Evolutionary conservation across 1,284 basidiomycete genomes (phyloP).

Genomic region (Austropuccinia psidii): DNA sequence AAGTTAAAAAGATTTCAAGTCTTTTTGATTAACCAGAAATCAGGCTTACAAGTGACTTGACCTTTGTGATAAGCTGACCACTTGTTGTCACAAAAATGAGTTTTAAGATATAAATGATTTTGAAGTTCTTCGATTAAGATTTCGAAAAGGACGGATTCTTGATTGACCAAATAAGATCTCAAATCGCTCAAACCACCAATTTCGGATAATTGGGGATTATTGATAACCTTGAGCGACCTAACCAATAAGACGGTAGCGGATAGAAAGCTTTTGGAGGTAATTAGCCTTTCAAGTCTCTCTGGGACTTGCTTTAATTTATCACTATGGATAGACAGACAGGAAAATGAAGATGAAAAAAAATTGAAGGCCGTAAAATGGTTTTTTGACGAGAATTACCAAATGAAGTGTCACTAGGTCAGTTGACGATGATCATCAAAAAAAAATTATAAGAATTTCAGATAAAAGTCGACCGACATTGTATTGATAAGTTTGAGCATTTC

Average conservation of each 20-base stretch:
- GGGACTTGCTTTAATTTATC: constrained; percentile 85
- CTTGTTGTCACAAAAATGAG: constrained; percentile 86
- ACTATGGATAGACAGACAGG: constrained; percentile 50
- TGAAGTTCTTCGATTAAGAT: constrained; percentile 94
- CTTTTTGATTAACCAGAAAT: constrained; percentile 52
- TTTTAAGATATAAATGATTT: constrained; percentile 94
- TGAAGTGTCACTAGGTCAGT: not conserved
- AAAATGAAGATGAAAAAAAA: not conserved
- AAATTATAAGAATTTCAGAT: constrained; percentile 37
- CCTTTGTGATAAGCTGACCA: constrained; percentile 79
- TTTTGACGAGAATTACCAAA: constrained; percentile 24
- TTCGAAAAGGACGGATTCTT: constrained; percentile 81
- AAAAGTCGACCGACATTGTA: constrained; percentile 18
- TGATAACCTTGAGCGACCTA: constrained; percentile 79
- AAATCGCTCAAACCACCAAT: constrained; percentile 88
- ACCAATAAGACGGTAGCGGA: constrained; percentile 83
- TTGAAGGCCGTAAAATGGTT: constrained; percentile 22
- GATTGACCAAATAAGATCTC: constrained; percentile 70
- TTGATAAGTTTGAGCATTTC: constrained; percentile 37
- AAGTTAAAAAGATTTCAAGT: not conserved
- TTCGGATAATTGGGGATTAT: constrained; percentile 83
- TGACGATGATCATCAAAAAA: not conserved
- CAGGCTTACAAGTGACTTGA: constrained; percentile 63
- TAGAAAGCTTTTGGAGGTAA: constrained; percentile 87
- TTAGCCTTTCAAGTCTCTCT: constrained; percentile 82